A percentile compares a stretch with the other conserved stretches of the same genome.
These are phyloP conservation scores for Eragrostis curvula DNA, from an alignment of 176 grass and related monocot genomes.

Conservation along the genomic window DNA sequence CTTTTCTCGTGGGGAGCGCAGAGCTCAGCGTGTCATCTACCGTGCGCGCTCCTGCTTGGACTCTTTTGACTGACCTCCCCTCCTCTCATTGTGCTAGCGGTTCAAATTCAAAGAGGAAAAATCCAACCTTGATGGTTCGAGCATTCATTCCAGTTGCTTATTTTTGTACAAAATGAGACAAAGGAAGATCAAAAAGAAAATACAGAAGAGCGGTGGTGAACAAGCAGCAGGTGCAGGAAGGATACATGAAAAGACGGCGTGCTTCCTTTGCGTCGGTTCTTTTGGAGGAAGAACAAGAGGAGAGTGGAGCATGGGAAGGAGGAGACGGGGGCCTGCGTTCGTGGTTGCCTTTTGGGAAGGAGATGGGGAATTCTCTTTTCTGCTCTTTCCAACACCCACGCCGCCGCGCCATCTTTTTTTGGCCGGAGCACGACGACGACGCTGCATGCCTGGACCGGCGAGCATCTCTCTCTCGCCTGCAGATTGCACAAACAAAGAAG, in stretches of 20 bases:
- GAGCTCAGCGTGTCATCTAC: not conserved
- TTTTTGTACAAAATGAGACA: not conserved
- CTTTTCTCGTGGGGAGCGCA: conserved; percentile 39
- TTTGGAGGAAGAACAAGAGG: not conserved
- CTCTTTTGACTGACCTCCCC: conserved; percentile 31
- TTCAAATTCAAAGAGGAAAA: not conserved
- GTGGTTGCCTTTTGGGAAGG: conserved; percentile 32
- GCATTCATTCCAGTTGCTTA: too few relatives aligned
- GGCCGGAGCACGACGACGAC: not conserved
- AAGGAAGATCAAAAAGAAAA: not conserved
- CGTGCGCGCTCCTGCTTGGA: not conserved
- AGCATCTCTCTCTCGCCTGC: not conserved
- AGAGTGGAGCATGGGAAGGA: too few relatives aligned
- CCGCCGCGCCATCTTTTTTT: not conserved
- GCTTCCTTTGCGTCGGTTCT: conserved; percentile 47
- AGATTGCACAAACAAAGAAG: not conserved
- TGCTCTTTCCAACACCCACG: not conserved
- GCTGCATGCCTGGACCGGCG: not conserved
- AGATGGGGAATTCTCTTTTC: conserved; percentile 31
- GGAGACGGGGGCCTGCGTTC: not conserved
- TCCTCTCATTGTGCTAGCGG: too few relatives aligned
- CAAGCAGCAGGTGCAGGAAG: conserved; percentile 9
- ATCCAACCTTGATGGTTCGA: not conserved
- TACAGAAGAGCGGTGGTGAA: too few relatives aligned
- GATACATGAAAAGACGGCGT: conserved; percentile 44